phyloP scores from a whole-genome alignment of 495 filamentous ascomycete species.

The Aspergillus baeticus region DNA sequence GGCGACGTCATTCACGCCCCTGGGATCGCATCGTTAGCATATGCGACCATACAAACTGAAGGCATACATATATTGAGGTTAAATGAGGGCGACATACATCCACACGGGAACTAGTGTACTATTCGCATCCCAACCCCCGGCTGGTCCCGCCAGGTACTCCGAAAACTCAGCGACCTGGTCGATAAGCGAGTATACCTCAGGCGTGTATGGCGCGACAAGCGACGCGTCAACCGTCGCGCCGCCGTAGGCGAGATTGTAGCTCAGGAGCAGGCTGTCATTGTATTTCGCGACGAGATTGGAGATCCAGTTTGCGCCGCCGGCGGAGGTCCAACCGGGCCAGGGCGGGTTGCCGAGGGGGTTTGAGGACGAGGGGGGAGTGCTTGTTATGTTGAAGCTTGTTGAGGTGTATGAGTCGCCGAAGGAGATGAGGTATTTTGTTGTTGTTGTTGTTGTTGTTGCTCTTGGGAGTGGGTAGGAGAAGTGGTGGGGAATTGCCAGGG shows the following conservation, averaged over 20 bases:
- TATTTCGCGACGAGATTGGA: slow-evolving; percentile 7
- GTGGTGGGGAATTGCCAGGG: not conserved
- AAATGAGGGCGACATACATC: not conserved
- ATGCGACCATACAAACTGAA: not conserved
- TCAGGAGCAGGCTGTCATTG: slow-evolving; percentile 10
- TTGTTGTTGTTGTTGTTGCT: too few relatives aligned
- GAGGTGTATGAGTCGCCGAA: slow-evolving; percentile 14
- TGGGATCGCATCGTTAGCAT: too few relatives aligned
- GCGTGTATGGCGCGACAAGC: slow-evolving; percentile 9
- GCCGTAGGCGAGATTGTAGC: slow-evolving; percentile 14
- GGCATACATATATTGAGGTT: not conserved
- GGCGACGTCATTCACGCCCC: slow-evolving; percentile 13
- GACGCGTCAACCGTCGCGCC: slow-evolving; percentile 10
- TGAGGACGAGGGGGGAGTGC: slow-evolving; percentile 4
- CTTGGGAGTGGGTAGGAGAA: not conserved
- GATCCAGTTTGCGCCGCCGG: slow-evolving; percentile 14
- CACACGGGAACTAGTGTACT: slow-evolving; percentile 9
- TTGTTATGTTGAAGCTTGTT: slow-evolving; percentile 13
- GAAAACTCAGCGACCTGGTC: slow-evolving; percentile 10
- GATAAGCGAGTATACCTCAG: slow-evolving; percentile 8
- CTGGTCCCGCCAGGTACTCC: not conserved
- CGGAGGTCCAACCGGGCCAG: slow-evolving; percentile 7
- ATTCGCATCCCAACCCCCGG: not conserved
- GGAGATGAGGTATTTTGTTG: slow-evolving; percentile 4
- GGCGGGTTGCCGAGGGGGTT: slow-evolving; percentile 15